Evolutionary conservation across 768 basidiomycete genomes (phyloP).

Genomic region (Tricholoma matsutake): DNA sequence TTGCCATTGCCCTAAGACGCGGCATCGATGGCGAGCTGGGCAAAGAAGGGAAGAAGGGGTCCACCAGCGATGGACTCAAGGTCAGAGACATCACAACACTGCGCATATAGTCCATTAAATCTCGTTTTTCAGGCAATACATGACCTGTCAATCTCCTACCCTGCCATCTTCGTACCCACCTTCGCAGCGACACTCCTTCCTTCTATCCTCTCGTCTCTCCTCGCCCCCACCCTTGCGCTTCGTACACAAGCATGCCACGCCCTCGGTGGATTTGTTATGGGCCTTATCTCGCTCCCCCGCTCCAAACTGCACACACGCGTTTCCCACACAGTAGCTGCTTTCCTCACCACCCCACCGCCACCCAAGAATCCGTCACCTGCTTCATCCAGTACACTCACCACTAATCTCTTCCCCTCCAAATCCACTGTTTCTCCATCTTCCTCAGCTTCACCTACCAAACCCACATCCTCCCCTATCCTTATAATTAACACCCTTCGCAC

Average conservation of each 20-base stretch:
- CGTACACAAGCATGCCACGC: conserved; percentile 76
- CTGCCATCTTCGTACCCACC: conserved; percentile 63
- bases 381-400: conserved; percentile 5
- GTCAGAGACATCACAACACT: conserved; percentile 33
- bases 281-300: conserved; percentile 43
- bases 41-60: conserved; percentile 87
- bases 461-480: conserved; percentile 36
- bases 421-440: background rate
- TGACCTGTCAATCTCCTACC: conserved; percentile 62
- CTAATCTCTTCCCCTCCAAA: conserved; percentile 3
- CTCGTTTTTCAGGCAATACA: conserved; percentile 56
- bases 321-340: conserved; percentile 43
- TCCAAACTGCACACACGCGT: conserved; percentile 51
- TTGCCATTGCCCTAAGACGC: conserved; percentile 67
- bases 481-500: conserved; percentile 68
- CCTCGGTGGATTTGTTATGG: conserved; percentile 64
- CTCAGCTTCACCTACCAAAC: conserved; percentile 4
- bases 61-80: conserved; percentile 74
- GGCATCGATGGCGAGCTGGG: conserved; percentile 83
- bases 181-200: conserved; percentile 51
- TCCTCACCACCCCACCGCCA: conserved; percentile 44
- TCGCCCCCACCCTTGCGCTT: conserved; percentile 61
- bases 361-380: conserved; percentile 32
- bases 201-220: conserved; percentile 58
- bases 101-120: background rate